Conservation (phyloP, 2,329 filamentous ascomycete genomes). For the Blumeriella jaapii region DNA sequence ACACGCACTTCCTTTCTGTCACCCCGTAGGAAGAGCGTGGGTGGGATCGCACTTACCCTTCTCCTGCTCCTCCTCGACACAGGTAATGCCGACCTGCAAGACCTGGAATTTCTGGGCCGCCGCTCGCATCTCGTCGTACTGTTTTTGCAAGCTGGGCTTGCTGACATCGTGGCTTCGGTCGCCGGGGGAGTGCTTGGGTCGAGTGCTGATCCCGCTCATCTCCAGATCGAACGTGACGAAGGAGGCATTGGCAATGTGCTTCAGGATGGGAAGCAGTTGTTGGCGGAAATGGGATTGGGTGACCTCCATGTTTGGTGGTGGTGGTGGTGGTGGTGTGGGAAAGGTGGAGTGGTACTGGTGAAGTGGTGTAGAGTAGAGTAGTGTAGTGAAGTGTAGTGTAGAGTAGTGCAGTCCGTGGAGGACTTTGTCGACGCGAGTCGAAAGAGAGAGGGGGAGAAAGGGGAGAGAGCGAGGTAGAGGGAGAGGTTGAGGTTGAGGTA, state of each 20-base stretch:
- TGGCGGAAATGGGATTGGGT: constrained; percentile 35
- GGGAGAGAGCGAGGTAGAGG: too few relatives aligned
- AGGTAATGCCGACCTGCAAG: constrained; percentile 55
- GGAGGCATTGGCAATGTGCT: constrained; percentile 43
- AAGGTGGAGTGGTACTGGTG: too few relatives aligned
- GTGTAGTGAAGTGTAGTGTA: too few relatives aligned
- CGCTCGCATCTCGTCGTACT: constrained; percentile 47
- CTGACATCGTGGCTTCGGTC: constrained; percentile 27
- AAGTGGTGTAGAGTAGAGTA: too few relatives aligned
- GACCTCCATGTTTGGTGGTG: constrained; percentile 40
- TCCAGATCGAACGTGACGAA: constrained; percentile 58
- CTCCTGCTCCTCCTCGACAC: constrained; percentile 43
- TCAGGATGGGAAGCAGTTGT: constrained; percentile 42
- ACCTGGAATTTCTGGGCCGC: constrained; percentile 53
- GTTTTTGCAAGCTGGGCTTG: constrained; percentile 43
- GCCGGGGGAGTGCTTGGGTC: constrained; percentile 21
- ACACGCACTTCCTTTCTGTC: too few relatives aligned
- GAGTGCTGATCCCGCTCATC: constrained; percentile 48
- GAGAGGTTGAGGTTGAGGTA: too few relatives aligned
- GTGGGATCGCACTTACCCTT: constrained; percentile 31
- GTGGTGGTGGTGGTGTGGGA: background rate
- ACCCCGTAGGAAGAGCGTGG: too few relatives aligned
- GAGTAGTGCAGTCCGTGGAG: too few relatives aligned
- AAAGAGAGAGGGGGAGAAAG: too few relatives aligned
- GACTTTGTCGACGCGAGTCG: too few relatives aligned